Evolutionary conservation across 352 stramenopile genomes (phyloP).

Genomic region (Pythium periplocum): DNA sequence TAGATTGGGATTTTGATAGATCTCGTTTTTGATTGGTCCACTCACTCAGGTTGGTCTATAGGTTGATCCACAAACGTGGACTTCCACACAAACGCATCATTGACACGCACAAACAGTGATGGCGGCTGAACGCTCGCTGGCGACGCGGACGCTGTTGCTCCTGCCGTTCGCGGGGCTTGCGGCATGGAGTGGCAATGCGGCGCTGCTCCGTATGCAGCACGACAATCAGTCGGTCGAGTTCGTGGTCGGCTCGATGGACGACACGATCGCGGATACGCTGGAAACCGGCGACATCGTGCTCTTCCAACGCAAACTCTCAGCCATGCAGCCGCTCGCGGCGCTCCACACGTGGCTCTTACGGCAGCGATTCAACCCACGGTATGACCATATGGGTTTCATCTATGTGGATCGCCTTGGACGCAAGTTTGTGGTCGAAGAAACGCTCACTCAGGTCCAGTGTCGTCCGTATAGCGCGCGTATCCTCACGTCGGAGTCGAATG

Average conservation of each 20-base stretch:
- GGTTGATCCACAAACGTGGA: no score
- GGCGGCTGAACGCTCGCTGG: conserved; percentile 14
- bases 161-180: conserved; percentile 55
- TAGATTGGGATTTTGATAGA: no score
- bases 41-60: no score
- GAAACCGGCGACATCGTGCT: conserved; percentile 80
- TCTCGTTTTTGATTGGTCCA: no score
- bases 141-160: conserved; percentile 37
- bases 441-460: conserved; percentile 69
- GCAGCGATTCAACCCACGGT: conserved; percentile 49
- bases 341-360: conserved; percentile 63
- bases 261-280: conserved; percentile 83
- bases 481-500: conserved; percentile 56
- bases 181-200: conserved; percentile 68
- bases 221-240: conserved; percentile 49
- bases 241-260: conserved; percentile 75
- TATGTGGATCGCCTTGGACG: conserved; percentile 75
- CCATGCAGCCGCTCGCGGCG: conserved; percentile 64
- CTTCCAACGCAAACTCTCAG: conserved; percentile 68
- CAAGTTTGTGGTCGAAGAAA: conserved; percentile 85
- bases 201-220: conserved; percentile 42
- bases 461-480: conserved; percentile 73
- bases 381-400: conserved; percentile 79
- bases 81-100: no score
- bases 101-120: no score